Evolutionary conservation across 163 green algal genomes (phyloP), one percentile per base, ranked within the genome.

Genomic region (Scenedesmus sp.): DNA sequence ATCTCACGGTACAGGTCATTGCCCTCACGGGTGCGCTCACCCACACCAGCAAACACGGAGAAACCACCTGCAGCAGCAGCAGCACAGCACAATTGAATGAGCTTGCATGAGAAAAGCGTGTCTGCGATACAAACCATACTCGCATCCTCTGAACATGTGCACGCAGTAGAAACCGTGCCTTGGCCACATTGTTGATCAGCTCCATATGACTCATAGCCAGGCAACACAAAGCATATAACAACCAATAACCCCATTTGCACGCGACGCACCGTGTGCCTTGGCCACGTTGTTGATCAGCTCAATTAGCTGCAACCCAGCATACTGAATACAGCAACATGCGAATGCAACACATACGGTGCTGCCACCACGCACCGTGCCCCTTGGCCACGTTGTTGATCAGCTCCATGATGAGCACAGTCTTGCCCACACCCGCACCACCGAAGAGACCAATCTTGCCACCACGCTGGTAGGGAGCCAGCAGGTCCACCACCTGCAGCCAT

Each of bases 351-450:
- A 12, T n/a, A 52, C 26, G 18, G 5, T 46, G 18, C 34, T 77
- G 59, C 89, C 7, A 67, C 62, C 89, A 54, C 96, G 82, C 92
- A 98, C 98, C 98, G 94, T 99, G 98, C 52, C 94, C 98, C 95
- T 99, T 99, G 91, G 98, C 98, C 70, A 99, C 97, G 95, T 99
- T 99, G 96, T 99, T 99, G 95, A 99, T 99, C 46, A 99, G 98
- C 96, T 99, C 98, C 98, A 99, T 99, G 92, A 99, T 99, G 13
- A 99, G 97, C 95, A 99, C 98, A 2, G 98, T 99, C 97, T 99
- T 99, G 91, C 98, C 98, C 9, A 99, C 98, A 92, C 98, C 98
- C 59, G 98, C 98, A 92, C 98, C 98, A 54, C 98, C 98, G 91
- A 99, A 99, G 59, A 99, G 97, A 23, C 98, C 98, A 95, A 99